Base-by-base conservation (phyloP, 495 filamentous ascomycete genomes). In the Tuber umbilicatum region DNA sequence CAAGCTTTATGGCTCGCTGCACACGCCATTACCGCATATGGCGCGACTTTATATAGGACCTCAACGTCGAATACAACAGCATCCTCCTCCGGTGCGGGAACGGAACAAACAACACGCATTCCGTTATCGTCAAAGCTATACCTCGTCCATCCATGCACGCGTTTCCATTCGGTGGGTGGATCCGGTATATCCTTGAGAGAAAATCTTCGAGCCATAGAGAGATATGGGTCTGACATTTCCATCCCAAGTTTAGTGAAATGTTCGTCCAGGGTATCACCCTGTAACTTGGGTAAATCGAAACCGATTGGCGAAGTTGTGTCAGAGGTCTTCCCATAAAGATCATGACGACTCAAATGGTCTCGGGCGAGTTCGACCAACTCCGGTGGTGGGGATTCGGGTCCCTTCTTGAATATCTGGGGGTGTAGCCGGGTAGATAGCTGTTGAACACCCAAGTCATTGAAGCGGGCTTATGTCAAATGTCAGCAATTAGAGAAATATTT, bases 11-110 rank as follows among this genome's bases (percentile, higher is more conserved):
- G 89, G 75, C 92, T 92, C 70, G 89, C 91, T 16, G 95, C 95
- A 77, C 93, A 97, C 47, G 95, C 95, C 95, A 99, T 98, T 60
- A 96, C 92, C 9, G 95, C 94, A 84, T 91, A 98, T 0, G 91
- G 89, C 80, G 90, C 92, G 80, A 94, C 89, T 80, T 96, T 97
- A 86, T 90, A 99, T 90, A 99, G 91, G 69, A 97, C 94, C 84
- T 99, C 95, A 19, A 93, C 95, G 83, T 99, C 95, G 81, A 99
- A 99, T 41, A 90, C 92, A 60, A 99, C 84, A 88, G 93, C 90
- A 37, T 89, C 84, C 77, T 94, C 94, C 60, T 93, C 84, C 0
- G 95, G 95, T 14, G 89, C 89, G 75, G 91, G 89, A 27, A 97
- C 90, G 0, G 0, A 0, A 6, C 14, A 17, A 64, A 9, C 9